phyloP scores from a whole-genome alignment of 192 early-diverging fungal genomes.

The Chytriomyces confervae region DNA sequence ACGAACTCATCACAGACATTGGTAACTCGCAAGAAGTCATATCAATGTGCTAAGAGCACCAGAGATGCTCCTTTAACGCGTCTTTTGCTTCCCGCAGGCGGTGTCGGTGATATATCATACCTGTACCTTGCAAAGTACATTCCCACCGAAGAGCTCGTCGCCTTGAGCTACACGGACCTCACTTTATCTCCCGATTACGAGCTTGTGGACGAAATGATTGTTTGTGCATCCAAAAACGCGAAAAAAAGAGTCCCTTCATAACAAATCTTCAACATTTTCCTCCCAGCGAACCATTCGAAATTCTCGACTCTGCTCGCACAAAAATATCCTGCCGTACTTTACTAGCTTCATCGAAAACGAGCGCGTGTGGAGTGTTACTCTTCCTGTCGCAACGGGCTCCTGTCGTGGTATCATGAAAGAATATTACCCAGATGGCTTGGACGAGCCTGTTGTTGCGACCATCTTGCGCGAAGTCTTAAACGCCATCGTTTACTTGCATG shows the following conservation, averaged over 20 bases:
- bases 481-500: slow-evolving; percentile 62
- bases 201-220: slow-evolving; percentile 62
- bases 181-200: slow-evolving; percentile 61
- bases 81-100: slow-evolving; percentile 38
- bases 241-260: neutral
- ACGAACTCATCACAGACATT: slow-evolving; percentile 59
- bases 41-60: too few species aligned
- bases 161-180: slow-evolving; percentile 65
- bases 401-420: slow-evolving; percentile 55
- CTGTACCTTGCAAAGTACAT: slow-evolving; percentile 58
- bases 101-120: slow-evolving; percentile 68
- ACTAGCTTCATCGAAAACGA: slow-evolving; percentile 61
- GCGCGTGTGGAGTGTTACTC: slow-evolving; percentile 63
- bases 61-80: too few species aligned
- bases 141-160: slow-evolving; percentile 56
- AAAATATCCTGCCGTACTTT: slow-evolving; percentile 61
- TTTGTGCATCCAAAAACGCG: slow-evolving; percentile 2
- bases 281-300: slow-evolving; percentile 55
- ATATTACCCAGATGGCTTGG: slow-evolving; percentile 57
- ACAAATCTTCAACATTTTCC: slow-evolving; percentile 1
- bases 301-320: slow-evolving; percentile 51
- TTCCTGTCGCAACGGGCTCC: slow-evolving; percentile 57
- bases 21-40: slow-evolving; percentile 24
- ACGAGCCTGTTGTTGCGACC: slow-evolving; percentile 56
- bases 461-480: slow-evolving; percentile 60